phyloP scores from a whole-genome alignment of 768 basidiomycete genomes.

The Boletus reticuloceps region DNA sequence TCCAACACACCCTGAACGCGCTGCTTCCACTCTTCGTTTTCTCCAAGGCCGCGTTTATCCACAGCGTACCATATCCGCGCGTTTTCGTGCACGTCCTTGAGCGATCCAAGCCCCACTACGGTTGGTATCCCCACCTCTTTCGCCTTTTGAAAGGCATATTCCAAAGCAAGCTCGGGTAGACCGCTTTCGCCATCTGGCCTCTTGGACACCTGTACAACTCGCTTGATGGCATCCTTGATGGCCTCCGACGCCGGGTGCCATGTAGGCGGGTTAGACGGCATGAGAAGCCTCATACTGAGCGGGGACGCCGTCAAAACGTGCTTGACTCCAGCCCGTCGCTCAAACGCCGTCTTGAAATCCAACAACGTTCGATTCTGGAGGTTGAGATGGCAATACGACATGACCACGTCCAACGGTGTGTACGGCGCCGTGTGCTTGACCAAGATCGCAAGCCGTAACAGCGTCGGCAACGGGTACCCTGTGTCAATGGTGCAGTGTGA shows the following conservation, averaged over 20 bases:
- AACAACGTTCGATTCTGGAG: constrained; percentile 67
- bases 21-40: constrained; percentile 44
- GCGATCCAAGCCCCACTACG: constrained; percentile 70
- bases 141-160: constrained; percentile 60
- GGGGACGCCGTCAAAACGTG: constrained; percentile 81
- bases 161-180: constrained; percentile 66
- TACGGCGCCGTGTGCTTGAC: constrained; percentile 64
- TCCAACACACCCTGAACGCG: constrained; percentile 35
- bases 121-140: constrained; percentile 51
- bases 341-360: constrained; percentile 55
- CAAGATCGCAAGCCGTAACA: constrained; percentile 80
- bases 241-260: constrained; percentile 78
- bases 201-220: constrained; percentile 32
- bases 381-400: constrained; percentile 80
- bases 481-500: too few species aligned
- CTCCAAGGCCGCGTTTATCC: constrained; percentile 34
- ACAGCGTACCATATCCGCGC: constrained; percentile 67
- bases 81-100: constrained; percentile 71
- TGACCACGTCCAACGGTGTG: constrained; percentile 71
- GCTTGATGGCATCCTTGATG: constrained; percentile 42
- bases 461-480: constrained; percentile 81
- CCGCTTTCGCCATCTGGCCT: constrained; percentile 39
- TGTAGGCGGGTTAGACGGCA: constrained; percentile 42
- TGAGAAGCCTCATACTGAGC: constrained; percentile 80
- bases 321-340: constrained; percentile 58